Base-by-base conservation (phyloP, 345 rosid genomes). In the Rhodamnia argentea region DNA sequence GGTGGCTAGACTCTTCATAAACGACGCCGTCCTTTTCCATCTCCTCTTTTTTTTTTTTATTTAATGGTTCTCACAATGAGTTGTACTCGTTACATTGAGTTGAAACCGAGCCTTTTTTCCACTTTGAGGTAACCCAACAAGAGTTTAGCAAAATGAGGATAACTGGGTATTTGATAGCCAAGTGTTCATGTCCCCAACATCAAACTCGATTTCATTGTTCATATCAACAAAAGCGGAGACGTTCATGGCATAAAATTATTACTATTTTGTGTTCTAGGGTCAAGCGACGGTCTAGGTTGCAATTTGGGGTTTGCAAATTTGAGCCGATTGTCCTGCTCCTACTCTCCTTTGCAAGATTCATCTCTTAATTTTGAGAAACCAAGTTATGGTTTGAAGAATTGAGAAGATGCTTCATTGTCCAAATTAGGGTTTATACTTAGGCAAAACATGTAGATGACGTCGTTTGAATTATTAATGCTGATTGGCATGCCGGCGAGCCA, bases 151-250 rank as follows among this genome's bases (percentile, higher is more conserved):
- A 97, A 37, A 37, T 37, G 40, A 37, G 40, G 40, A 37, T 37
- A 37, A 3, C 40, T 37, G 40, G 40, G 40, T 37, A 37, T 37
- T 37, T 37, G 40, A 37, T 37, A 37, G 40, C 40, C 40, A 37
- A 96, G 92, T 84, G 96, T 90, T 53, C 93, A 91, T 85, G 96
- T 88, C 81, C 97, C 95, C 75, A 94, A 88, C 88, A 91, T 86
- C 92, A 92, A 88, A 92, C 86, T 94, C 86, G 96, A 91, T 89
- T 94, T 97, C 40, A 37, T 37, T 70, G 93, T 92, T 22, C 89
- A 93, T 96, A 84, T 82, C 91, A 37, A 37, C 84, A 91, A 86
- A 52, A 89, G 83, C 47, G 91, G 88, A 85, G 91, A 83, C 86
- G 85, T 85, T 89, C 87, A 90, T 42, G 83, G 83, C 44, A 88